Evolutionary conservation across 768 basidiomycete genomes (phyloP), one percentile per base, ranked within the genome.

Genomic region (Lactarius tabidus): DNA sequence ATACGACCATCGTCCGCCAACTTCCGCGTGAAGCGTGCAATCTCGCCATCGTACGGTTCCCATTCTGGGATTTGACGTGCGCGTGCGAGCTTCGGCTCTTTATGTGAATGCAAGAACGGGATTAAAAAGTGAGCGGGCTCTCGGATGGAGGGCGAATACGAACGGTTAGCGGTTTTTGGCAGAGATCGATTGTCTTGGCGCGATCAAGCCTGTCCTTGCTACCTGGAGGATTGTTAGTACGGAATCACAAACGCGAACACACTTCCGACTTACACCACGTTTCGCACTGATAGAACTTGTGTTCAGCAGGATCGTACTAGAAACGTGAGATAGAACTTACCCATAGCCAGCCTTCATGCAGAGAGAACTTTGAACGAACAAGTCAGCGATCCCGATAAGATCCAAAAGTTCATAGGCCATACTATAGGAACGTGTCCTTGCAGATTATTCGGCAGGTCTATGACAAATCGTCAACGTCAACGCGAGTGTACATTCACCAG

Each of bases 51-150:
- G 72, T 98, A 98, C 56, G 85, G 84, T 67, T 96, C 94, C 97
- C 97, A 99, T 73, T 98, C 97, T 0, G 97, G 96, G 59, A 98
- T 97, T 71, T 94, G 87, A 41, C 95, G 85, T 4, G 97, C 97
- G 28, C 97, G 85, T 4, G 88, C 84, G 6, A 98, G 82, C 75
- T 98, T 99, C 6, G 95, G 95, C 73, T 98, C 97, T 87, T 98
- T 97, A 91, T 97, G 78, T 73, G 64, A 33, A n/a, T 5, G 14
- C 2, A 45, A 4, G 15, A 4, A 14, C 48, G 14, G 26, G 26
- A 28, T 28, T 20, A 48, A 18, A 12, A 20, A 26, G 17, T 5
- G n/a, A 48, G 20, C n/a, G 23, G n/a, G 23, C 2, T 26, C 14
- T 39, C 20, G 26, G 41, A 31, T 6, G 55, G 18, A 14, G 12